Conservation (phyloP, 2,329 filamentous ascomycete species). For the Emydomyces testavorans region DNA sequence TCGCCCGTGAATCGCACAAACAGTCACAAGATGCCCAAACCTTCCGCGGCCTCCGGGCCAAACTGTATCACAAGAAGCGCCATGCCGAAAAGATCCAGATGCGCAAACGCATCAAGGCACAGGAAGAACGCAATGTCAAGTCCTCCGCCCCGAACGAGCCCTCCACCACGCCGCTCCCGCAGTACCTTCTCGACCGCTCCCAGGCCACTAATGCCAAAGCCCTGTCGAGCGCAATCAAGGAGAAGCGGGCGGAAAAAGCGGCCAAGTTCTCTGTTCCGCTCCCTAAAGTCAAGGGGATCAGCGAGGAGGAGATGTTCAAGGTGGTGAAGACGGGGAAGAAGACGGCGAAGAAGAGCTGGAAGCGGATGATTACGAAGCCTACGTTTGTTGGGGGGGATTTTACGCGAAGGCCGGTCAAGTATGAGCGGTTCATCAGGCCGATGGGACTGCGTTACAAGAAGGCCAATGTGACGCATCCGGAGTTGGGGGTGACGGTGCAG, state of each 20-base stretch:
- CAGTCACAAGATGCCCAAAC: slow-evolving; percentile 85
- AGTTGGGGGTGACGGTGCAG: slow-evolving; percentile 77
- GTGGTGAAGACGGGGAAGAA: slow-evolving; percentile 95
- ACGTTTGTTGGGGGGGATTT: slow-evolving; percentile 89
- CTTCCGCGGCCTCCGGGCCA: slow-evolving; percentile 78
- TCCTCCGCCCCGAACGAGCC: slow-evolving; percentile 66
- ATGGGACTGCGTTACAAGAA: slow-evolving; percentile 74
- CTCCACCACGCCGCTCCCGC: slow-evolving; percentile 68
- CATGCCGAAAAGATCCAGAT: slow-evolving; percentile 98
- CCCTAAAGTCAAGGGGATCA: slow-evolving; percentile 86
- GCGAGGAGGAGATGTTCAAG: slow-evolving; percentile 96
- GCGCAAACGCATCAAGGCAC: slow-evolving; percentile 84
- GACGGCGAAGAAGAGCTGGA: slow-evolving; percentile 67
- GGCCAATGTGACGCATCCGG: slow-evolving; percentile 62
- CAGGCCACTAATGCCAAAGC: slow-evolving; percentile 60
- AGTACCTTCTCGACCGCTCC: slow-evolving; percentile 84
- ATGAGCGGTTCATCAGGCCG: slow-evolving; percentile 58
- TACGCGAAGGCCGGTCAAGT: slow-evolving; percentile 74
- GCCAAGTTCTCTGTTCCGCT: slow-evolving; percentile 86
- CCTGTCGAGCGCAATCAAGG: slow-evolving; percentile 78
- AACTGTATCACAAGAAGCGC: slow-evolving; percentile 84
- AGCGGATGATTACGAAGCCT: slow-evolving; percentile 60
- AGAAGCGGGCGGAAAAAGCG: slow-evolving; percentile 86
- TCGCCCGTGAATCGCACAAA: slow-evolving; percentile 80
- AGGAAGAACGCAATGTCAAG: slow-evolving; percentile 95